Base-by-base conservation (phyloP, 2,329 filamentous ascomycete genomes). In the Dactylonectria macrodidyma region DNA sequence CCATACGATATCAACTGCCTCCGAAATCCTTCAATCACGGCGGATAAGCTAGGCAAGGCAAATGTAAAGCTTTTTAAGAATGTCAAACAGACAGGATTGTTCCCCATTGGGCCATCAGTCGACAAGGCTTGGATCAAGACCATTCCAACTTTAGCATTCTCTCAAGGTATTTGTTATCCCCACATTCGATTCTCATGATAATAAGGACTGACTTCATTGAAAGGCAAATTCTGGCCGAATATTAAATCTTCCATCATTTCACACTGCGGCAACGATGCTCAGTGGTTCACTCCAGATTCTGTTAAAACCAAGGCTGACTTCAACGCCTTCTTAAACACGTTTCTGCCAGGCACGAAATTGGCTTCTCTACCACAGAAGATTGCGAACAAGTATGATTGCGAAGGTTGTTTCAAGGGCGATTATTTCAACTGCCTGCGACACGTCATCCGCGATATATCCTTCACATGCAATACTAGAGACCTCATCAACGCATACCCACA, bases 401-500 rank as follows among this genome's bases (percentile, higher is more conserved):
- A 19, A 19, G 19, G 19, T 19, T 1, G 19, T 19, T 19, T 19
- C 19, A 19, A 19, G 19, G 19, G 19, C 19, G 19, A 19, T 19
- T 19, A 19, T 19, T 19, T 19, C 19, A 19, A 19, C 19, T 19
- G 19, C 19, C 19, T 19, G 19, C 19, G 19, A 19, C 19, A 19
- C 19, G 34, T 58, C 10, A 65, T 70, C 5, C 61, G 62, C 3
- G 65, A 71, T 11, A 11, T 38, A 7, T 41, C 58, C 10, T 71
- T 71, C 24, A 68, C 68, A 2, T 71, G 69, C 48, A 71, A 71
- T 22, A 71, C 54, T 0, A 24, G 69, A 33, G 58, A 68, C 19
- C n/a, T 68, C 3, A 44, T 66, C 26, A 50, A 66, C 3, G 54
- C 62, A 1, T 68, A 59, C 22, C 54, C 57, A 0, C 3, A 57